Conservation (phyloP, 495 filamentous ascomycete genomes). For the Delitschia confertaspora region DNA sequence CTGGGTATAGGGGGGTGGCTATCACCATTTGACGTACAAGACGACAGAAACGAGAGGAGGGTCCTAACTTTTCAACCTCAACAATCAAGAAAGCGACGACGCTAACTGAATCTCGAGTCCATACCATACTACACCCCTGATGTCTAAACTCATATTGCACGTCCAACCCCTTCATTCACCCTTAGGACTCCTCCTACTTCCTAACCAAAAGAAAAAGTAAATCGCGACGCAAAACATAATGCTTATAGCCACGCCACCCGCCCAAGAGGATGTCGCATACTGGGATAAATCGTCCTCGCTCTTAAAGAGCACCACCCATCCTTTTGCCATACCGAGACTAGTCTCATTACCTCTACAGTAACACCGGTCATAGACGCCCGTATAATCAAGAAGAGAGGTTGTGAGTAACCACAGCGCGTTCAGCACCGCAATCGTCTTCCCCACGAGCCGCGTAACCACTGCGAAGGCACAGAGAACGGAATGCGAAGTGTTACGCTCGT, state of each 20-base stretch:
- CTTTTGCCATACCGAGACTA: constrained; percentile 10
- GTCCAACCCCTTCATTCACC: no score
- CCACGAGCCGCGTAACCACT: constrained; percentile 13
- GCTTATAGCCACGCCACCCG: constrained; percentile 23
- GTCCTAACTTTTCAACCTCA: no score
- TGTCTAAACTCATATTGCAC: no score
- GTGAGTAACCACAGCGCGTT: constrained; percentile 22
- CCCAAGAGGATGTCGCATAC: constrained; percentile 17
- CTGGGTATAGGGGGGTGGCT: no score
- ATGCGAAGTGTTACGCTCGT: constrained; percentile 9
- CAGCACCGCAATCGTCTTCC: constrained; percentile 18
- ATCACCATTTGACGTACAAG: no score
- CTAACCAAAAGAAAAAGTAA: constrained; percentile 22
- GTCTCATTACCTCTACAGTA: constrained; percentile 21
- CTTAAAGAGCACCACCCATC: constrained; percentile 28
- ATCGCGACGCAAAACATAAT: constrained; percentile 14
- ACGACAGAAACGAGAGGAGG: no score
- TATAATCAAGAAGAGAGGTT: constrained; percentile 19
- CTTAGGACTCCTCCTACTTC: constrained; percentile 8
- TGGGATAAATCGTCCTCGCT: constrained; percentile 14
- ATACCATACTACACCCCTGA: no score
- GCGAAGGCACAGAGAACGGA: constrained; percentile 18
- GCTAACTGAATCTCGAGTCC: no score
- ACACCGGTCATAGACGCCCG: constrained; percentile 19
- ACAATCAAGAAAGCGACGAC: no score